Evolutionary conservation across 2,329 filamentous ascomycete species (phyloP), one percentile per base, ranked within the genome.

Genomic region (Rhinocladiella similis): DNA sequence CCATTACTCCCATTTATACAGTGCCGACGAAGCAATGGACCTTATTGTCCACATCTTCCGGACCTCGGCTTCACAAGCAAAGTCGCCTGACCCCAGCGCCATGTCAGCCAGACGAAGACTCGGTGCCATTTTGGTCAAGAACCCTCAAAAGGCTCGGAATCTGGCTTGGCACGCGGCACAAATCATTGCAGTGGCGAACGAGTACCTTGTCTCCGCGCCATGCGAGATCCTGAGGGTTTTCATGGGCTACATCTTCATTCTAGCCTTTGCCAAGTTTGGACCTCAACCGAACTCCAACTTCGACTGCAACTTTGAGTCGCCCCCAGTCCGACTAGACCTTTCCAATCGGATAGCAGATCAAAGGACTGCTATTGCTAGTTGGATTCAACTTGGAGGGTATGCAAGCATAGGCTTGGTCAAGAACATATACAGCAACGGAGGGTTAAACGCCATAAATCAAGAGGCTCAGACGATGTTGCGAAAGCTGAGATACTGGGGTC

Each of bases 131-230:
- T 19, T 61, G 12, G 42, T 46, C 27, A 53, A 56, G 27, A 55
- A 59, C 16, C 59, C 56, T 14, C 47, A 50, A 13, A 59, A 62
- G 42, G 56, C 56, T 5, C 56, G 59, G 12, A 56, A 59, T 22
- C 47, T 62, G 7, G 59, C 54, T n/a, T 62, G 59, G 59, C 59
- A 62, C 19, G 59, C 59, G 7, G 59, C 56, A 27, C 57, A 74
- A 69, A 72, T 78, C 61, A 76, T 77, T 63, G 72, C 71, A 46
- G 69, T 78, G 59, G 74, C 78, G 50, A 76, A 70, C 4, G 77
- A 77, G n/a, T 79, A 77, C 68, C 72, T 79, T 53, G 72, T 78
- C 12, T 62, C 59, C n/a, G 59, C 59, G 22, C 59, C 59, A 14
- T 62, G 59, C 22, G 59, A 62, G 43, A 62, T 62, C 42, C 46